Conservation (phyloP, 352 stramenopile species). For the Phytophthora kernoviae region DNA sequence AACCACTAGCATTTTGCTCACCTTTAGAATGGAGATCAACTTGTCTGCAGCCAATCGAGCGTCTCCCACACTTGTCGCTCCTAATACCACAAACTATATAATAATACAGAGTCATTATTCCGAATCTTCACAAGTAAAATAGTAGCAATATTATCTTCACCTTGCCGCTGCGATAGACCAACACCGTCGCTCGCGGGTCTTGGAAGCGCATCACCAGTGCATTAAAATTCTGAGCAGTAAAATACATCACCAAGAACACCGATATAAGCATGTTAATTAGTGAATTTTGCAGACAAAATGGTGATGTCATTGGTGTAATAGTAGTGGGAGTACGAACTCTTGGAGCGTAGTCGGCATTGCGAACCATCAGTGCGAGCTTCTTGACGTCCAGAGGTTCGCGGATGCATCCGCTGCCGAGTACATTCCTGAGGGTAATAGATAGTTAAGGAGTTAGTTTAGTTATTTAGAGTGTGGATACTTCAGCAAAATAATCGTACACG, state of each 20-base stretch:
- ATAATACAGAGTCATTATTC: neutral
- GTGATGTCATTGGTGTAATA: neutral
- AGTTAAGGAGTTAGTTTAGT: too few relatives aligned
- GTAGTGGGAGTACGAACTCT: constrained; percentile 31
- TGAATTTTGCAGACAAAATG: neutral
- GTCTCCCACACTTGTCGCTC: constrained; percentile 44
- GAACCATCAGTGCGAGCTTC: constrained; percentile 65
- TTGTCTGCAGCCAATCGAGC: constrained; percentile 57
- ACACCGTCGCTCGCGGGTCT: constrained; percentile 53
- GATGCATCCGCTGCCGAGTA: constrained; percentile 67
- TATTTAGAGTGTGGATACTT: too few relatives aligned
- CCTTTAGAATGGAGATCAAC: constrained; percentile 62
- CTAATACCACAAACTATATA: constrained; percentile 68
- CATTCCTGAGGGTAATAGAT: constrained; percentile 53
- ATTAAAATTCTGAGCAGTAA: constrained; percentile 51
- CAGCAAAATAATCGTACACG: constrained; percentile 57
- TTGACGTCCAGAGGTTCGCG: constrained; percentile 59
- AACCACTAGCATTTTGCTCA: constrained; percentile 8
- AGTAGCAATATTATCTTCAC: constrained; percentile 18
- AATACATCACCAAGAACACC: neutral
- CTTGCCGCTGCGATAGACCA: constrained; percentile 75
- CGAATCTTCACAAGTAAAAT: neutral
- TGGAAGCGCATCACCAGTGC: constrained; percentile 72
- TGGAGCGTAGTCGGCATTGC: constrained; percentile 73
- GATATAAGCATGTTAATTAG: neutral